These are phyloP conservation scores for Rhizopus microsporus DNA, from an alignment of 371 early-diverging fungal species.

Conservation along the genomic window DNA sequence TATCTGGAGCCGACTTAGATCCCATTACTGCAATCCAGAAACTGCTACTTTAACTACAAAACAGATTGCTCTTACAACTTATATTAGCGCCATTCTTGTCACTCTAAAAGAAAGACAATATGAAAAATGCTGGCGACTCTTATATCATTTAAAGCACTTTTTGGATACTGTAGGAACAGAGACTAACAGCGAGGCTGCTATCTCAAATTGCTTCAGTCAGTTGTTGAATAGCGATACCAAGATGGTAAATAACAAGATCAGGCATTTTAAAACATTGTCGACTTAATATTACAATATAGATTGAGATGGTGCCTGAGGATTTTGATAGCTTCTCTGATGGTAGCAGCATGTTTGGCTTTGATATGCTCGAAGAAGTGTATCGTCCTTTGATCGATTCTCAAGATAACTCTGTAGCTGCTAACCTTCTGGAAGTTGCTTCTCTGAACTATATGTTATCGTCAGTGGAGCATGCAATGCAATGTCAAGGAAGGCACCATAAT, in stretches of 20 bases:
- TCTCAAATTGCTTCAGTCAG: conserved; percentile 17
- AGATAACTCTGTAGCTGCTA: conserved; percentile 36
- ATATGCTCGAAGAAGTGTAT: conserved; percentile 50
- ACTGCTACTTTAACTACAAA: conserved; percentile 29
- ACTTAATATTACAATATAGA: conserved; percentile 11
- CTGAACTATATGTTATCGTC: conserved; percentile 35
- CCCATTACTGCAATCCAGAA: conserved; percentile 28
- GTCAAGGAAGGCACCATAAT: conserved; percentile 26
- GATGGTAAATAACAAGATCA: conserved; percentile 28
- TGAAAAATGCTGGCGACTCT: conserved; percentile 45
- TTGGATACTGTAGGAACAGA: conserved; percentile 33
- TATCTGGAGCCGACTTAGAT: conserved; percentile 33
- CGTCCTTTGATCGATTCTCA: conserved; percentile 30
- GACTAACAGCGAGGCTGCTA: conserved; percentile 9
- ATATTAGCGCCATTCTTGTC: conserved; percentile 47
- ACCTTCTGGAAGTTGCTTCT: conserved; percentile 43
- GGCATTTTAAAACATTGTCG: too few species aligned
- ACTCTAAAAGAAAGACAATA: conserved; percentile 53
- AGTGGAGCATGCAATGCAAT: conserved; percentile 42
- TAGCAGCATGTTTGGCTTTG: conserved; percentile 43
- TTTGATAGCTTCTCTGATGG: conserved; percentile 52
- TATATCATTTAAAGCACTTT: conserved; percentile 45
- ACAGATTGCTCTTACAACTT: conserved; percentile 52
- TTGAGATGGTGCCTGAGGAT: conserved; percentile 46
- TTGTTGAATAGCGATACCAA: conserved; percentile 32